These are phyloP conservation scores for Russula virescens DNA, from an alignment of 768 basidiomycete species.

Conservation along the genomic window DNA sequence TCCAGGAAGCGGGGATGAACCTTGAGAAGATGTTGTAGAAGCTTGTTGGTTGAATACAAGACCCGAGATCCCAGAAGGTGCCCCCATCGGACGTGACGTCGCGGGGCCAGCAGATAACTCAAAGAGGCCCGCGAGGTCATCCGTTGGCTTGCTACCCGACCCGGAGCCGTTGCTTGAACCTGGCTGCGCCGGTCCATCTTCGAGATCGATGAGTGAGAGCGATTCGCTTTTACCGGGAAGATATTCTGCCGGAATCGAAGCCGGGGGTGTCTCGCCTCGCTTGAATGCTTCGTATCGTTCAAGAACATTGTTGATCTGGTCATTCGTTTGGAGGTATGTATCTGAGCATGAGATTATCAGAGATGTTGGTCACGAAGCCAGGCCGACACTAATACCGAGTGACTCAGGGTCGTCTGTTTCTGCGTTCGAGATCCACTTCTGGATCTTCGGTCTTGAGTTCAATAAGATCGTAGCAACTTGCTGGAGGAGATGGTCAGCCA, in stretches of 20 bases:
- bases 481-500: constrained; percentile 33
- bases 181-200: constrained; percentile 40
- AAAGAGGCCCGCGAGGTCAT: constrained; percentile 66
- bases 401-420: constrained; percentile 86
- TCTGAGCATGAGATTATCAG: constrained; percentile 43
- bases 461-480: constrained; percentile 85
- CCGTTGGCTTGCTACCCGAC: constrained; percentile 30
- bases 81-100: not conserved
- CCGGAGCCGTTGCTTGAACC: constrained; percentile 25
- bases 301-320: constrained; percentile 92
- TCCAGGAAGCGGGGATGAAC: constrained; percentile 9
- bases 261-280: constrained; percentile 75
- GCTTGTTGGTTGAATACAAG: constrained; percentile 5
- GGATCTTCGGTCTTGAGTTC: constrained; percentile 85
- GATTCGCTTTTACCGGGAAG: constrained; percentile 33
- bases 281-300: constrained; percentile 91
- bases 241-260: constrained; percentile 58
- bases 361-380: constrained; percentile 8
- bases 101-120: constrained; percentile 24
- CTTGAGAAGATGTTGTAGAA: constrained; percentile 9
- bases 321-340: constrained; percentile 92
- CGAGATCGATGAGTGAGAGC: constrained; percentile 71
- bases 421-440: constrained; percentile 97
- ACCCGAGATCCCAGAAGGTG: constrained; percentile 2
- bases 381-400: constrained; percentile 47